These are phyloP conservation scores for Spathaspora girioi DNA, from an alignment of 805 yeast species.

Conservation along the genomic window DNA sequence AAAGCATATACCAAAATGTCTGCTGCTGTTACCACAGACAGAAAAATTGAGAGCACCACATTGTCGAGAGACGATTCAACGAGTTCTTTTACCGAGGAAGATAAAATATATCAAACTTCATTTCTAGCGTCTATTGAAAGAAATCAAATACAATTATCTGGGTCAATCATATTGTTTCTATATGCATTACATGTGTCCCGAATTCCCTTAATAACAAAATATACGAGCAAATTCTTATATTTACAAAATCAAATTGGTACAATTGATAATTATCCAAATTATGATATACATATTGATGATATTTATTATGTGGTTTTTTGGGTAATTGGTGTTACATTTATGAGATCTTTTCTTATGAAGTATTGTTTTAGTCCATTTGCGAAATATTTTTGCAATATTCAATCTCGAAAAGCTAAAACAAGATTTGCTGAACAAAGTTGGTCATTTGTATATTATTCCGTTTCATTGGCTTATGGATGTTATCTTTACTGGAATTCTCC, in stretches of 20 bases:
- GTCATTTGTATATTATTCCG: constrained; percentile 58
- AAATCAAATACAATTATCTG: constrained; percentile 33
- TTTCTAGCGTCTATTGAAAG: constrained; percentile 27
- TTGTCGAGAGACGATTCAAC: background rate
- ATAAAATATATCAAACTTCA: constrained; percentile 15
- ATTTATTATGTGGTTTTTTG: constrained; percentile 49
- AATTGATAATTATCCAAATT: constrained; percentile 21
- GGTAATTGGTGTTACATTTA: constrained; percentile 52
- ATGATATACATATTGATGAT: constrained; percentile 58
- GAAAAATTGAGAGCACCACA: background rate
- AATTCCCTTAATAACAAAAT: constrained; percentile 18
- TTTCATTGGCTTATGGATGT: constrained; percentile 55
- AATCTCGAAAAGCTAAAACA: constrained; percentile 47
- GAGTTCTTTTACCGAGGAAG: background rate
- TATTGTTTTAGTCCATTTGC: constrained; percentile 59
- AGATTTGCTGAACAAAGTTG: constrained; percentile 89
- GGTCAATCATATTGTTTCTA: constrained; percentile 23
- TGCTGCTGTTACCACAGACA: background rate
- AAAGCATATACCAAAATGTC: background rate
- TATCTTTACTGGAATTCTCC: constrained; percentile 54
- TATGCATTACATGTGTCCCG: constrained; percentile 21
- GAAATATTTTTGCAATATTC: constrained; percentile 34
- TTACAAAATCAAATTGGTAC: constrained; percentile 24
- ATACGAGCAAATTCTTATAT: constrained; percentile 33
- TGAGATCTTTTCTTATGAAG: constrained; percentile 60